Base-by-base conservation (phyloP, 169 alveolate genomes). In the Cryptosporidium xiaoi region DNA sequence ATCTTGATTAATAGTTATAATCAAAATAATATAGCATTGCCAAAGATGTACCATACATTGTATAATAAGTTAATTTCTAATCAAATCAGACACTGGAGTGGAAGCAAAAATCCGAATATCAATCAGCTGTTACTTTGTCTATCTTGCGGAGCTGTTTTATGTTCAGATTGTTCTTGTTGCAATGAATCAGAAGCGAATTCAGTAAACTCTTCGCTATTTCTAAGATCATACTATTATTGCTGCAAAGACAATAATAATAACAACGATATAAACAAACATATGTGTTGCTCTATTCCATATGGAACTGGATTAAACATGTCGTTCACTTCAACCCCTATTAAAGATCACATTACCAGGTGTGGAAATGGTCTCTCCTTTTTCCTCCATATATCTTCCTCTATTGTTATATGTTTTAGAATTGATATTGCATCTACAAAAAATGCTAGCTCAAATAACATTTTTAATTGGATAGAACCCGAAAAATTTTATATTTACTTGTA, bases 361-460 rank as follows among this genome's bases (percentile, higher is more conserved):
- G 87, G 87, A 34, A 77, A 62, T 15, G 87, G 87, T 2, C 60
- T 77, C 16, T 56, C 77, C 24, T 60, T 77, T 24, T 77, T 77
- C 64, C 51, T 77, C 10, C 87, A 77, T 40, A 53, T 77, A n/a
- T 44, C 87, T 0, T 77, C 87, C 2, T 77, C 87, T 44, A 36
- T 77, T 15, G 44, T 77, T 18, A 51, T 77, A 4, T 34, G 77
- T 15, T 62, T 77, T 8, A 77, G 87, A 18, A 20, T 77, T 16
- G 87, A 77, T 48, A 15, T 77, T n/a, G 13, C 77, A n/a, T 44
- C 65, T 2, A 62, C 87, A 1, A 77, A 44, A 29, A 60, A 62
- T 60, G 64, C 24, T 6, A 2, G 18, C 18, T 40, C 48, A 40
- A 60, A 34, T 36, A 62, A 27, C 44, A 27, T 71, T 24, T 44